Evolutionary conservation across 805 yeast species (phyloP).

Genomic region (Saccharomycopsis oosterbeekiorum): DNA sequence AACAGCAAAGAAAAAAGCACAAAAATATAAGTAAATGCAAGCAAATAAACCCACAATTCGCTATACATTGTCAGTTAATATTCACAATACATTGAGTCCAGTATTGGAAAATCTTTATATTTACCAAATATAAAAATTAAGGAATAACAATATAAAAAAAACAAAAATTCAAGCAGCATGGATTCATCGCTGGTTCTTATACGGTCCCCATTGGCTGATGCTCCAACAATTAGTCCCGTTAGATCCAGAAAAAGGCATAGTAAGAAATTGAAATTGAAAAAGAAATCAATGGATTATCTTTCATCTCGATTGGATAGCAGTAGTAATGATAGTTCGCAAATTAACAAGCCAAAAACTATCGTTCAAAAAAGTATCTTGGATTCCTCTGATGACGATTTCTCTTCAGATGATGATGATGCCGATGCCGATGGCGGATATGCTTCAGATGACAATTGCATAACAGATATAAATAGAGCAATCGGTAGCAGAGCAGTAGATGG

Average conservation of each 20-base stretch:
- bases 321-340: neutral
- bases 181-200: neutral
- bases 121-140: no score
- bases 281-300: neutral
- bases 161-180: neutral
- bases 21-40: no score
- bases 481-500: neutral
- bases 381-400: neutral
- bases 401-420: neutral
- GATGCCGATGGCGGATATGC: neutral
- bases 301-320: neutral
- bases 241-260: neutral
- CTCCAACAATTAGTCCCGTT: slow-evolving; percentile 11
- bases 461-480: neutral
- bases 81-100: no score
- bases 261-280: neutral
- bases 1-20: no score
- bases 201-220: slow-evolving; percentile 8
- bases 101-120: no score
- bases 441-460: neutral
- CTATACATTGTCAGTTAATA: no score
- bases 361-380: neutral
- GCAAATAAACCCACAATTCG: no score
- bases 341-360: neutral
- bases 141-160: neutral